These are phyloP conservation scores for Acanthamoeba polyphaga DNA, from an alignment of 208 protist genomes.

Conservation along the genomic window DNA sequence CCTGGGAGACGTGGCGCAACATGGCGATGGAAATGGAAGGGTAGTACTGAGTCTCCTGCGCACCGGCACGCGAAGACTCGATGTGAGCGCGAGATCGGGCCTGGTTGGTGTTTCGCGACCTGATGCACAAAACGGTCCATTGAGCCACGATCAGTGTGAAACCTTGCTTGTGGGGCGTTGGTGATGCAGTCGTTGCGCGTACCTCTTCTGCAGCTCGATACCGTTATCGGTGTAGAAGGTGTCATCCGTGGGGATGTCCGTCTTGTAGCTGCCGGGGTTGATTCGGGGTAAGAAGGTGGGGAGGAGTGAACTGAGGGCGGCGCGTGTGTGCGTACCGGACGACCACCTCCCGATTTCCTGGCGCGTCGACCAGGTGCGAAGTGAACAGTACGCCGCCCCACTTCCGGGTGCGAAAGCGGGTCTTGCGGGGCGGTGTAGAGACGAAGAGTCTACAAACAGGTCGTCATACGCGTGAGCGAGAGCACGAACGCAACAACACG, in stretches of 20 bases:
- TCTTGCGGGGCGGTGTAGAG: conserved; percentile 1
- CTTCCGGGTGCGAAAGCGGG: conserved; percentile 1
- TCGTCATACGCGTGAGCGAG: background rate
- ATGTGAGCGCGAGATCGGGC: conserved; percentile 60
- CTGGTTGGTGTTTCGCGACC: background rate
- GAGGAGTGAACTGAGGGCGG: background rate
- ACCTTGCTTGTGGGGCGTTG: background rate
- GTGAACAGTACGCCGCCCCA: conserved; percentile 1
- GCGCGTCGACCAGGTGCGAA: background rate
- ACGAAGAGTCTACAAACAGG: background rate
- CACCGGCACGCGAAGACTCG: background rate
- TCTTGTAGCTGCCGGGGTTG: conserved; percentile 1
- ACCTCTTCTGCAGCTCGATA: conserved; percentile 33
- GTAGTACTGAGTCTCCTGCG: conserved; percentile 72
- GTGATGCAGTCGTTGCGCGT: background rate
- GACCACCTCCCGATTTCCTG: conserved; percentile 16
- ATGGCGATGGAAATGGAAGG: conserved; percentile 64
- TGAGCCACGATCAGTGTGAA: too few relatives aligned
- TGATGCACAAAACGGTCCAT: background rate
- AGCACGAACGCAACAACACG: background rate
- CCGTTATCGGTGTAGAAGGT: conserved; percentile 66
- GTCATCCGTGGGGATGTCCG: background rate
- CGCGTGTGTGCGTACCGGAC: background rate
- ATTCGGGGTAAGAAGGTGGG: too few relatives aligned
- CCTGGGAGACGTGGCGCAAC: background rate